These are phyloP conservation scores for Chrysoporthe puriensis DNA, from an alignment of 2,329 filamentous ascomycete species.

Conservation along the genomic window DNA sequence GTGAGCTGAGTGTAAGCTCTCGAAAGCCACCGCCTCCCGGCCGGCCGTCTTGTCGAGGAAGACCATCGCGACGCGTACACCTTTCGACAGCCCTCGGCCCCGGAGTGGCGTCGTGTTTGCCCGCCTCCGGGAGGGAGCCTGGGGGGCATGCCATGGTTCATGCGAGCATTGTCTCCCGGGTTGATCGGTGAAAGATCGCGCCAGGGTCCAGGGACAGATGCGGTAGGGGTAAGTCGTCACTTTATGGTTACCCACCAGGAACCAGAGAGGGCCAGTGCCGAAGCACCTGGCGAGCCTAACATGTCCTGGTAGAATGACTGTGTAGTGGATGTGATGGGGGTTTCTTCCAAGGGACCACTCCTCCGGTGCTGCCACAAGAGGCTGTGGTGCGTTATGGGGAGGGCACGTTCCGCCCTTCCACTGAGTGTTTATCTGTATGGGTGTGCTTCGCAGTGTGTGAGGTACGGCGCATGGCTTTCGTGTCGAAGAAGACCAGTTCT, in stretches of 20 bases:
- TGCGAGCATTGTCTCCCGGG: slow-evolving; percentile 6
- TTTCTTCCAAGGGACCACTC: slow-evolving; percentile 1
- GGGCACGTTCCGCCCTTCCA: neutral
- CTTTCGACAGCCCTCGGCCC: neutral
- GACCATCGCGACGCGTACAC: no score
- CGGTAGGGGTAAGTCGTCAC: neutral
- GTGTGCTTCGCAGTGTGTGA: slow-evolving; percentile 16
- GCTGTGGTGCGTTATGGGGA: slow-evolving; percentile 2
- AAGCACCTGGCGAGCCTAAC: slow-evolving; percentile 11
- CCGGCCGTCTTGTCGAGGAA: neutral
- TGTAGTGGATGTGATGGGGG: neutral
- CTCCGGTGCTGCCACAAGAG: slow-evolving; percentile 3
- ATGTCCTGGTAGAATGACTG: slow-evolving; percentile 8
- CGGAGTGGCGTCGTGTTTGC: neutral
- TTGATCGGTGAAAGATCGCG: neutral
- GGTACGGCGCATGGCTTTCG: slow-evolving; percentile 13
- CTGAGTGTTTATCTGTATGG: neutral
- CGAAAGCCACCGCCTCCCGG: neutral
- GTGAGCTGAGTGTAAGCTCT: neutral
- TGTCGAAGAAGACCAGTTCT: neutral
- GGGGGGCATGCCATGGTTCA: neutral
- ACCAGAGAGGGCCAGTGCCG: slow-evolving; percentile 4
- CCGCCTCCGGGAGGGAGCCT: neutral
- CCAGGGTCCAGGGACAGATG: slow-evolving; percentile 12
- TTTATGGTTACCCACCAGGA: slow-evolving; percentile 4